phyloP scores from a whole-genome alignment of 495 filamentous ascomycete genomes.

The Talaromyces proteolyticus region DNA sequence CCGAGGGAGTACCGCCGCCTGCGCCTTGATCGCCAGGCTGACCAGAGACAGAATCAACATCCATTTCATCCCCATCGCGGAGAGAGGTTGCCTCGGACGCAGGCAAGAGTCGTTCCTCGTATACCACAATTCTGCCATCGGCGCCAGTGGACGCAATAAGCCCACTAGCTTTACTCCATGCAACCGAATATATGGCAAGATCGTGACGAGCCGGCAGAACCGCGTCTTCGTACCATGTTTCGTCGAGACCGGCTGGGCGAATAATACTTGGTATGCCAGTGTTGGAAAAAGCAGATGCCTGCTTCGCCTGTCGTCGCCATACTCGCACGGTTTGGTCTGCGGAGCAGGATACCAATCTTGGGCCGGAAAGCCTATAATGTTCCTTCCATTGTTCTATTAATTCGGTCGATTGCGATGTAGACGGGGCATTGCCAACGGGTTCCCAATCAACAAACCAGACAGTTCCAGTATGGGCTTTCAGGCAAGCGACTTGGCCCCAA shows the following conservation, averaged over 20 bases:
- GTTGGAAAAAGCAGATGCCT: slow-evolving; percentile 23
- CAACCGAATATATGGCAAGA: slow-evolving; percentile 71
- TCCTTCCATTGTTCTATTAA: slow-evolving; percentile 31
- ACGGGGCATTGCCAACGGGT: slow-evolving; percentile 20
- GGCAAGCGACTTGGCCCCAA: slow-evolving; percentile 82
- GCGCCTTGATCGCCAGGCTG: neutral
- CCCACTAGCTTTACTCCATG: slow-evolving; percentile 73
- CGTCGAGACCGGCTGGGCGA: slow-evolving; percentile 59
- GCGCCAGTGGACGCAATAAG: slow-evolving; percentile 77
- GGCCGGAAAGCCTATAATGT: slow-evolving; percentile 41
- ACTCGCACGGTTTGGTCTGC: slow-evolving; percentile 73
- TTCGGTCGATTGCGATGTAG: neutral
- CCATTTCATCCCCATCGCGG: slow-evolving; percentile 30
- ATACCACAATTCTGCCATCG: slow-evolving; percentile 79
- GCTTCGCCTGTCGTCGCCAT: slow-evolving; percentile 63
- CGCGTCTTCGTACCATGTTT: slow-evolving; percentile 73
- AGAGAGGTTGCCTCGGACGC: slow-evolving; percentile 17
- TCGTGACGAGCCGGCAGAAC: slow-evolving; percentile 68
- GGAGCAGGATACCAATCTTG: slow-evolving; percentile 69
- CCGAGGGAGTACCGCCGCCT: no score
- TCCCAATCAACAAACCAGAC: slow-evolving; percentile 92
- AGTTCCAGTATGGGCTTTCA: slow-evolving; percentile 70
- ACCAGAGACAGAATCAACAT: slow-evolving; percentile 23
- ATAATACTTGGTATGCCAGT: slow-evolving; percentile 73
- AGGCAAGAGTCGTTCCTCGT: slow-evolving; percentile 52